These are phyloP conservation scores for Talaromyces marneffei DNA, from an alignment of 2,329 filamentous ascomycete genomes.

Conservation along the genomic window DNA sequence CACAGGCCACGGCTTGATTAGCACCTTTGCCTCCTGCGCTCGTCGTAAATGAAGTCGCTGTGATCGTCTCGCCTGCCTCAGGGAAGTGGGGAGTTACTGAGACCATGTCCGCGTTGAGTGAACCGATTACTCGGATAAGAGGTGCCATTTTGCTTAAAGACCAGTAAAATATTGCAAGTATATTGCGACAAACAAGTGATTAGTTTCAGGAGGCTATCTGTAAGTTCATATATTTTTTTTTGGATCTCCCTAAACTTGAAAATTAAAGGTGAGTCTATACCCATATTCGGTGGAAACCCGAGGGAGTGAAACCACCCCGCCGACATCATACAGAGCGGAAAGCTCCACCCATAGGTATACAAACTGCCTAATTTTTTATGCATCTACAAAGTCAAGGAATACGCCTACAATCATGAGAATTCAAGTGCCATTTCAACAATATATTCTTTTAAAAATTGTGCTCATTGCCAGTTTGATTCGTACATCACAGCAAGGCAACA, in stretches of 20 bases:
- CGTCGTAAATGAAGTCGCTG: slow-evolving; percentile 67
- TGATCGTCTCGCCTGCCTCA: slow-evolving; percentile 78
- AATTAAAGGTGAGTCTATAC: background rate
- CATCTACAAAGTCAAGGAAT: background rate
- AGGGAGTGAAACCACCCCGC: background rate
- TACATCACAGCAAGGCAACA: background rate
- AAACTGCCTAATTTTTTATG: background rate
- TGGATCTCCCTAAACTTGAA: background rate
- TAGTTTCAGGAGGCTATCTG: background rate
- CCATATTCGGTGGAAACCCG: background rate
- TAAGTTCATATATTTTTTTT: background rate
- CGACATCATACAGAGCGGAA: background rate
- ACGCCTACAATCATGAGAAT: background rate
- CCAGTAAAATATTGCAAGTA: background rate
- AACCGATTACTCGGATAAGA: slow-evolving; percentile 77
- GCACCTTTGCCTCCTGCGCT: slow-evolving; percentile 90
- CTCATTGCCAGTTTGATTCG: too few relatives aligned
- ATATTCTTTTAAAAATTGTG: too few relatives aligned
- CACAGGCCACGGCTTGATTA: slow-evolving; percentile 88
- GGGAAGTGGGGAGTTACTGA: slow-evolving; percentile 82
- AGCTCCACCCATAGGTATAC: background rate
- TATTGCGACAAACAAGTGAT: background rate
- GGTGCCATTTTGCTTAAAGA: slow-evolving; percentile 30
- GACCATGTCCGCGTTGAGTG: slow-evolving; percentile 90
- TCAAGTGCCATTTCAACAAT: background rate